Conservation (phyloP, 371 early-diverging fungal genomes). For the Encephalitozoon intestinalis region DNA sequence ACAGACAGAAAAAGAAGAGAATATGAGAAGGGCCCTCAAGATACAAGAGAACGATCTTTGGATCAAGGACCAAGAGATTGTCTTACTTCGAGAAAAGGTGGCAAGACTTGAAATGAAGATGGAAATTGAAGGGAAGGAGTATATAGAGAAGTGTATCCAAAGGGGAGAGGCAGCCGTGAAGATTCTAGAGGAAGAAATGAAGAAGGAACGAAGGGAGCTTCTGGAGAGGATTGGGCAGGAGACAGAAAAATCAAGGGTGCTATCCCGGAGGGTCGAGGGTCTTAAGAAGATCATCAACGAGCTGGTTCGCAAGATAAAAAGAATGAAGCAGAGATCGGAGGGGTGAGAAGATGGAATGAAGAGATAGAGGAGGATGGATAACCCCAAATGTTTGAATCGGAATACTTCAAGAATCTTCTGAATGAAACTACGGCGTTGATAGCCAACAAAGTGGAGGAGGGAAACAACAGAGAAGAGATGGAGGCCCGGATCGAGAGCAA, state of each 20-base stretch:
- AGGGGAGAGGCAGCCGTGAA: not conserved
- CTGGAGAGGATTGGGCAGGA: not conserved
- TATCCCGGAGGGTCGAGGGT: not conserved
- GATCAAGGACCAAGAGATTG: not conserved
- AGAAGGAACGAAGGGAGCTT: not conserved
- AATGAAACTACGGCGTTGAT: constrained; percentile 22
- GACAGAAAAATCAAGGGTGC: not conserved
- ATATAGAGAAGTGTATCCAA: not conserved
- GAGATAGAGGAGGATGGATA: not conserved
- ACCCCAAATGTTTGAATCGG: constrained; percentile 29
- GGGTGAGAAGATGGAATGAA: not conserved
- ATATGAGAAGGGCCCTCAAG: not conserved
- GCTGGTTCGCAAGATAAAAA: not conserved
- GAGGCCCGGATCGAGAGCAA: constrained; percentile 31
- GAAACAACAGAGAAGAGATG: not conserved
- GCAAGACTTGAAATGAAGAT: not conserved
- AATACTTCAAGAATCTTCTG: constrained; percentile 26
- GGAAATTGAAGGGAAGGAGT: not conserved
- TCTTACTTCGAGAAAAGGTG: not conserved
- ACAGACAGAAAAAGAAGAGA: not conserved
- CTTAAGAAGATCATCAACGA: constrained; percentile 3
- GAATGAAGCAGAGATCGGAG: not conserved
- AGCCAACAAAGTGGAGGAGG: not conserved
- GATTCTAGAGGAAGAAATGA: not conserved
- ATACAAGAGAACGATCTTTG: not conserved